Base-by-base conservation (phyloP, 148 eudicot species). In the Bassia scoparia region DNA sequence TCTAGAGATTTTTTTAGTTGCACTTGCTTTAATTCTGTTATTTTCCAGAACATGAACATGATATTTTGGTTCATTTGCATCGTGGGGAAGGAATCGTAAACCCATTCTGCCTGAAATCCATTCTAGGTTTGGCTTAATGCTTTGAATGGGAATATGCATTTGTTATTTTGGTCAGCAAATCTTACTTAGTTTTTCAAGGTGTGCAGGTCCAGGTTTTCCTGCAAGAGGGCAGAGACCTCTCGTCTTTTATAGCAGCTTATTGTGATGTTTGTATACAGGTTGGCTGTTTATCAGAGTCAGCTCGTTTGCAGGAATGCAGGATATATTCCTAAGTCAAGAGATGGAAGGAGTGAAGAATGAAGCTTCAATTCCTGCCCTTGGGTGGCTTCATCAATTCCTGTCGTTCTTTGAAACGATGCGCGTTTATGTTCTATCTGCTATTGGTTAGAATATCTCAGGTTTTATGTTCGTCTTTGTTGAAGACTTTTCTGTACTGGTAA, bases 131-230 rank as follows among this genome's bases (percentile, higher is more conserved):
- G 69, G 21, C 54, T 70, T 13, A 5, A 41, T 65, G 27, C 35
- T 61, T 59, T 65, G 31, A 65, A 3, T 24, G 58, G 34, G 35
- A 17, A 9, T 1, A 18, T 64, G 60, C 31, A 46, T 76, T 29
- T 31, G 66, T 63, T 41, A 21, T 46, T 67, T 58, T 76, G 20
- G 29, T 34, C 60, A 29, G 35, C 12, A 34, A 61, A 76, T 78
- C 88, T 89, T 80, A 87, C 82, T 35, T 76, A 76, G 72, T 53
- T 78, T 81, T 74, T 66, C 71, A 50, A 91, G 97, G 82, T 80
- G 80, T 91, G 94, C 97, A 91, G 97, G 94, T 85, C 86, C 88
- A 87, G 94, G 89, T 87, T 83, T 85, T 83, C 89, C 89, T 87
- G 88, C 84, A 83, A 61, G 79, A 69, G 76, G 81, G 87, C 80